A percentile compares a stretch with the other conserved stretches of the same genome.
Evolutionary conservation across 2,329 filamentous ascomycete species (phyloP).

Genomic region (Fusarium fracticaudum): DNA sequence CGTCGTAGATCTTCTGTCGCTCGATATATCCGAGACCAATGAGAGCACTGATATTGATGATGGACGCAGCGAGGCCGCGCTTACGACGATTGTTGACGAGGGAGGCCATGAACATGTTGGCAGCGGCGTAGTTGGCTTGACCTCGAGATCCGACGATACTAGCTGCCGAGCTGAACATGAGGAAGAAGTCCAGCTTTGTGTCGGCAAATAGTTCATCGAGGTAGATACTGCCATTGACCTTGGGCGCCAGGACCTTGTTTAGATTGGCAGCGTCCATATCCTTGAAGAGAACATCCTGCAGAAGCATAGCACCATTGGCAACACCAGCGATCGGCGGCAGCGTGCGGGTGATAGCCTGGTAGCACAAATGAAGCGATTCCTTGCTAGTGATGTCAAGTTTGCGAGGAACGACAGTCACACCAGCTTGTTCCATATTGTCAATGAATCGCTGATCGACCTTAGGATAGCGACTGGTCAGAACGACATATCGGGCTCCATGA

Average conservation of each 20-base stretch:
- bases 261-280: conserved; percentile 46
- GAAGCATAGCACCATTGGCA: conserved; percentile 56
- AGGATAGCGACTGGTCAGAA: conserved; percentile 50
- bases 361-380: neutral
- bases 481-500: conserved; percentile 50
- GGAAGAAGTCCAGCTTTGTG: conserved; percentile 51
- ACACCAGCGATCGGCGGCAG: conserved; percentile 53
- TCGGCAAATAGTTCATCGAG: conserved; percentile 47
- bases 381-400: conserved; percentile 4
- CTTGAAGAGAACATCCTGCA: conserved; percentile 49
- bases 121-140: conserved; percentile 51
- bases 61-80: conserved; percentile 49
- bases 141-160: conserved; percentile 49
- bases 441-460: conserved; percentile 41
- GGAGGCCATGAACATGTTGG: conserved; percentile 51
- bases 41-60: conserved; percentile 49
- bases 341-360: conserved; percentile 19
- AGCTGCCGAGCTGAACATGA: conserved; percentile 52
- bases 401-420: neutral
- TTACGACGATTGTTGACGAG: conserved; percentile 37
- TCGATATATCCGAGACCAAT: conserved; percentile 6
- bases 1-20: conserved; percentile 1
- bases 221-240: conserved; percentile 49
- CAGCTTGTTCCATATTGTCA: conserved; percentile 24
- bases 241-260: conserved; percentile 46